phyloP scores from a whole-genome alignment of 208 protist species.

The Trypanosomatidae sp. region DNA sequence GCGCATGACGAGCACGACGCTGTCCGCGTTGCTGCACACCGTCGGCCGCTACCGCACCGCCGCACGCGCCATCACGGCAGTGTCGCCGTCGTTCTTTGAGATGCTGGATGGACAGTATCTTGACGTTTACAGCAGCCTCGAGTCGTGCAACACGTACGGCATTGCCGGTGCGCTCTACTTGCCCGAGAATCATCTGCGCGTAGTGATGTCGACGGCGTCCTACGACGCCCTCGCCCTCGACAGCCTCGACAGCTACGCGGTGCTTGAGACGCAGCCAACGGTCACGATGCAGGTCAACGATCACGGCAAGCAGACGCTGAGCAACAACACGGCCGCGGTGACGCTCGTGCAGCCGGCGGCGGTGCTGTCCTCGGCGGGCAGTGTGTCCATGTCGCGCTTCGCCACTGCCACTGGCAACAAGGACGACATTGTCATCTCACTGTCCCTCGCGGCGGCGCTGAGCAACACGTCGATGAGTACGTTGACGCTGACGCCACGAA shows the following conservation, averaged over 20 bases:
- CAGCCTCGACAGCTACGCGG: slow-evolving; percentile 1
- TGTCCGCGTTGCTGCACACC: slow-evolving; percentile 5
- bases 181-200: too few species aligned
- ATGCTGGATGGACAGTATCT: slow-evolving; percentile 21
- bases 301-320: not conserved
- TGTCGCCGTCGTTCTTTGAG: slow-evolving; percentile 59
- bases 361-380: too few species aligned
- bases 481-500: too few species aligned
- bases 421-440: too few species aligned
- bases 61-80: not conserved
- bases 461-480: too few species aligned
- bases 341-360: slow-evolving; percentile 7
- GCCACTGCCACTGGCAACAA: too few species aligned
- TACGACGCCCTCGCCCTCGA: slow-evolving; percentile 8
- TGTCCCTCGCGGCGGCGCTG: too few species aligned
- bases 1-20: not conserved
- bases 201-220: slow-evolving; percentile 25
- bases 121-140: slow-evolving; percentile 3
- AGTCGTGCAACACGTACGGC: slow-evolving; percentile 12
- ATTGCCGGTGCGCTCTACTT: slow-evolving; percentile 31
- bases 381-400: too few species aligned
- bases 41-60: slow-evolving; percentile 16
- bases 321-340: not conserved
- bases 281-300: not conserved
- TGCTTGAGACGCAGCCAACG: not conserved